Base-by-base conservation (phyloP, 108 stramenopile species). In the Skeletonema potamos region DNA sequence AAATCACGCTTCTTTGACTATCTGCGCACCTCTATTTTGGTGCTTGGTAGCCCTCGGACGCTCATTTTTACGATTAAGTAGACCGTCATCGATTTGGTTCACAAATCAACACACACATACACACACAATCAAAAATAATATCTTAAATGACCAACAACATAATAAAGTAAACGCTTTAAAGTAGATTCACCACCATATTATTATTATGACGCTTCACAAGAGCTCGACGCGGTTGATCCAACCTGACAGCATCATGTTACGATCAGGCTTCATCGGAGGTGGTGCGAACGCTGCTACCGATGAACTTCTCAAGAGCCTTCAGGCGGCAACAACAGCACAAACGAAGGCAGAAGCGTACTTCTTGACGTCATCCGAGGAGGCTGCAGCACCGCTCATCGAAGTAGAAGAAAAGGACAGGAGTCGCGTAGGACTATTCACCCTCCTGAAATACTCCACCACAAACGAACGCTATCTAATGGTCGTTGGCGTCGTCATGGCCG, bases 361-460 rank as follows among this genome's bases (percentile, higher is more conserved):
- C 55, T 27, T 27, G 15, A 27, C 55, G n/a, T n/a, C n/a, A n/a
- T n/a, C n/a, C n/a, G n/a, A n/a, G n/a, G n/a, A n/a, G n/a, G n/a
- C n/a, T n/a, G n/a, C n/a, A n/a, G n/a, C n/a, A n/a, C n/a, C n/a
- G n/a, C n/a, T n/a, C n/a, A n/a, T n/a, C n/a, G n/a, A n/a, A n/a
- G n/a, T 51, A 12, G 62, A 56, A 33, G 27, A 54, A 18, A 32
- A 20, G 24, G 13, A 28, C 20, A 41, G 66, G 36, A 44, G 32
- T 3, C 62, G 55, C 26, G 36, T 74, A 13, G 57, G 58, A 28
- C 37, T 74, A 48, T 44, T 77, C 62, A 48, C 77, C 9, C 56
- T 78, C 15, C 66, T 78, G 18, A 36, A 46, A 6, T 78, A 78
- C 54, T 57, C 77, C 39, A 78, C 77, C n/a, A 36, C 12, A n/a